Percentiles rank a stretch among this genome's conserved stretches.
Evolutionary conservation across 352 stramenopile genomes (phyloP).

Genomic region (Pythium phragmiticola): DNA sequence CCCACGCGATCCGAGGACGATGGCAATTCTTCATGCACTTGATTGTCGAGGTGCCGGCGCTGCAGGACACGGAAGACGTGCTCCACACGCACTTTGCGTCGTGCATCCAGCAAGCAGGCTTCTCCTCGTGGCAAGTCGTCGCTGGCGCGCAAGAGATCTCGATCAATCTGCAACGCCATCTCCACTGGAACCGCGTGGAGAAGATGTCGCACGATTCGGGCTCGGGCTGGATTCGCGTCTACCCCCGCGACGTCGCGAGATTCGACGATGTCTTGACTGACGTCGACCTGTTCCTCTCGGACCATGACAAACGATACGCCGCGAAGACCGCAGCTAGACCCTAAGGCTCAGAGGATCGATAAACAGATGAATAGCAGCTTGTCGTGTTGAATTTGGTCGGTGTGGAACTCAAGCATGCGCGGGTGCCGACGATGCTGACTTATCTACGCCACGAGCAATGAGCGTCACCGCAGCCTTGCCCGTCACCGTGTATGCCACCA

Average conservation of each 20-base stretch:
- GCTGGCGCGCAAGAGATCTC: slow-evolving; percentile 84
- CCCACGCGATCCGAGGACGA: slow-evolving; percentile 67
- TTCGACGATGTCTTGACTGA: slow-evolving; percentile 77
- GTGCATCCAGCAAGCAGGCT: slow-evolving; percentile 81
- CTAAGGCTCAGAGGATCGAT: background rate
- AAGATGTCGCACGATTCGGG: slow-evolving; percentile 89
- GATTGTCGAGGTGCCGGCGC: slow-evolving; percentile 60
- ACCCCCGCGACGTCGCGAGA: slow-evolving; percentile 69
- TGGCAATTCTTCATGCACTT: slow-evolving; percentile 89
- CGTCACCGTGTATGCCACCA: slow-evolving; percentile 77
- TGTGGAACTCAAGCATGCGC: background rate
- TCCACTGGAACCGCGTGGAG: slow-evolving; percentile 87
- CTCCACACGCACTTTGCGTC: slow-evolving; percentile 67
- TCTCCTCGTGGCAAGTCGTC: slow-evolving; percentile 83
- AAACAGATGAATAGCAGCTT: background rate
- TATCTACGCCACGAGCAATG: slow-evolving; percentile 60
- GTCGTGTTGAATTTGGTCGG: slow-evolving; percentile 9
- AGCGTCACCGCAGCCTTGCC: slow-evolving; percentile 82
- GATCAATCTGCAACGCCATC: slow-evolving; percentile 84
- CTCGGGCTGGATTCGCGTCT: slow-evolving; percentile 83
- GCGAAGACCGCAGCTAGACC: slow-evolving; percentile 18
- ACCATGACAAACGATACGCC: slow-evolving; percentile 46
- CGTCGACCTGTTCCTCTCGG: slow-evolving; percentile 66
- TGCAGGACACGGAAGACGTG: slow-evolving; percentile 50
- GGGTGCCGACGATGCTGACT: background rate